Conservation (phyloP, 495 filamentous ascomycete species). For the Thermochaetoides thermophila region DNA sequence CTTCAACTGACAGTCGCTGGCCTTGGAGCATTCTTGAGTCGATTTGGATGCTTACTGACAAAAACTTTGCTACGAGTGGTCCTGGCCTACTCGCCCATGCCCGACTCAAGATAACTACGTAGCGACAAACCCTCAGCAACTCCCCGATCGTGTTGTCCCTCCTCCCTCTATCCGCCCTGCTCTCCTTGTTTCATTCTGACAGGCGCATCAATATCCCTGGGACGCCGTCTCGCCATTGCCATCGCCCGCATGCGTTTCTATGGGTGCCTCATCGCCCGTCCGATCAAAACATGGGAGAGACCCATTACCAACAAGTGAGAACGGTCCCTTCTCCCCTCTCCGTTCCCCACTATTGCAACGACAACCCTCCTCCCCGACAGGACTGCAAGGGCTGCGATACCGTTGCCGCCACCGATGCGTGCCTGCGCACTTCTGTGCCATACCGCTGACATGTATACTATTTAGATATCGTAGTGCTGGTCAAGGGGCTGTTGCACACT, state of each 20-base stretch:
- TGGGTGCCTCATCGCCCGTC: constrained; percentile 17
- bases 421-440: background rate
- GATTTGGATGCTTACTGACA: constrained; percentile 1
- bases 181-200: background rate
- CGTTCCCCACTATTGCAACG: background rate
- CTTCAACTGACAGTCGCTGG: background rate
- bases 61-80: constrained; percentile 1
- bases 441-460: constrained; percentile 3
- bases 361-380: background rate
- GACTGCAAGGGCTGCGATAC: no score
- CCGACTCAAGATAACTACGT: background rate
- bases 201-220: background rate
- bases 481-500: constrained; percentile 9
- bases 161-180: background rate
- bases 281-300: constrained; percentile 22
- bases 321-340: background rate
- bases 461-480: constrained; percentile 18
- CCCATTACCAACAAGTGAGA: constrained; percentile 22
- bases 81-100: background rate
- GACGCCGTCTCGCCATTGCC: background rate
- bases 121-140: background rate
- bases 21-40: background rate
- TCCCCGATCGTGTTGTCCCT: background rate
- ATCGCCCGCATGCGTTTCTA: constrained; percentile 7
- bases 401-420: background rate